A percentile compares a stretch with the other conserved stretches of the same genome.
Conservation (phyloP, 352 stramenopile genomes). For the Phytopythium montanum region DNA sequence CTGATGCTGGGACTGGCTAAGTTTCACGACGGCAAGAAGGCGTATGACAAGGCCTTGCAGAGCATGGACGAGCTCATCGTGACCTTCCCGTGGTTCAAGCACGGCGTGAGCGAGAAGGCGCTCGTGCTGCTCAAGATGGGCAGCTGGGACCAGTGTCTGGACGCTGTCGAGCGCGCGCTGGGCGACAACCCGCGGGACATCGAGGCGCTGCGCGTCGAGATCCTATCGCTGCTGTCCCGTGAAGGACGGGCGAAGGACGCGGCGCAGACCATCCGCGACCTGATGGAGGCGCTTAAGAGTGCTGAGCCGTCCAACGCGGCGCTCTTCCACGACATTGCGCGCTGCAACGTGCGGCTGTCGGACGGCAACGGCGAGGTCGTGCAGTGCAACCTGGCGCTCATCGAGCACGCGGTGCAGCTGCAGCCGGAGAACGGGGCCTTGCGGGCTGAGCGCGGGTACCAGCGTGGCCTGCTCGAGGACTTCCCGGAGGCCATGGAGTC, state of each 20-base stretch:
- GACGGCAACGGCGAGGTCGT: conserved; percentile 65
- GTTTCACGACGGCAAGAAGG: conserved; percentile 73
- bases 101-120: conserved; percentile 79
- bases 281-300: conserved; percentile 66
- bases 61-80: conserved; percentile 74
- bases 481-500: conserved; percentile 77
- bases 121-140: conserved; percentile 81
- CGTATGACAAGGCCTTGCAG: conserved; percentile 58
- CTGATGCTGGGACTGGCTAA: conserved; percentile 69
- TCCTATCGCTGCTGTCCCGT: conserved; percentile 64
- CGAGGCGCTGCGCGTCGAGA: conserved; percentile 61
- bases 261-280: conserved; percentile 47
- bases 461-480: conserved; percentile 68
- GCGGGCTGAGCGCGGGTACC: conserved; percentile 76
- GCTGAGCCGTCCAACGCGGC: conserved; percentile 65
- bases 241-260: conserved; percentile 56
- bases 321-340: conserved; percentile 58
- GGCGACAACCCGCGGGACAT: conserved; percentile 64
- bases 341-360: conserved; percentile 60
- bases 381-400: conserved; percentile 62
- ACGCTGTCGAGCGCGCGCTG: conserved; percentile 71
- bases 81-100: conserved; percentile 79
- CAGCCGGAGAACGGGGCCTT: conserved; percentile 58
- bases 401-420: conserved; percentile 65
- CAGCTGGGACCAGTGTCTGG: conserved; percentile 82